Base-by-base conservation (phyloP, 345 rosid species). In the Euclidium syriacum region DNA sequence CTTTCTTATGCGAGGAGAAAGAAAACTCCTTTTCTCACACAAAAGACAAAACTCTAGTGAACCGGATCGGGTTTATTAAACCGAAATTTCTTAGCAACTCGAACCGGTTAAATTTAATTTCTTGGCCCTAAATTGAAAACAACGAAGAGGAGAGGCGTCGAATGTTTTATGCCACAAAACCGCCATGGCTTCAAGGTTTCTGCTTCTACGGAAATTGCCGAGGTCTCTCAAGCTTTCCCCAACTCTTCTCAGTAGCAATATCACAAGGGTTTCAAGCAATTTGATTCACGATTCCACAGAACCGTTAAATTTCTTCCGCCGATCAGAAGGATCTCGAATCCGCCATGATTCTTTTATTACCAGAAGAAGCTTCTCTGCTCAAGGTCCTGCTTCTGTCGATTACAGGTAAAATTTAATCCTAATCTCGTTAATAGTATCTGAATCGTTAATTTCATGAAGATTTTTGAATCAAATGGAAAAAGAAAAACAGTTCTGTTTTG, bases 351-450 rank as follows among this genome's bases (percentile, higher is more conserved):
- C 60, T 60, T 27, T 25, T 11, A 20, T 24, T 58, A 58, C 68
- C 7, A 81, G 88, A 76, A 81, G 88, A 76, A 64, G 69, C 70
- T 81, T 86, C 75, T 83, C 74, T 73, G 79, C 88, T 61, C 48
- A 56, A 57, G 75, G 71, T 25, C 65, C 75, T 57, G 65, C 70
- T 57, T 2, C 61, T 23, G 10, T 58, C 19, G 65, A 71, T 57
- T 25, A 48, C 9, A 62, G 69, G 74, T 70, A 47, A 38, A n/a
- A 18, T 15, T 29, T 25, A 26, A 19, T 30, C 18, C 12, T 11
- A 8, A 6, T 19, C 18, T 38, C 5, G 11, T 1, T 46, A 5
- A 16, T 10, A 29, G 40, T 20, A 15, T 38, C 0, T 4, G 23
- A 46, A 24, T 56, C 16, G 22, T 55, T 30, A n/a, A 39, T 56